Base-by-base conservation (phyloP, 2,329 filamentous ascomycete genomes). In the Phaeoacremonium minimum region DNA sequence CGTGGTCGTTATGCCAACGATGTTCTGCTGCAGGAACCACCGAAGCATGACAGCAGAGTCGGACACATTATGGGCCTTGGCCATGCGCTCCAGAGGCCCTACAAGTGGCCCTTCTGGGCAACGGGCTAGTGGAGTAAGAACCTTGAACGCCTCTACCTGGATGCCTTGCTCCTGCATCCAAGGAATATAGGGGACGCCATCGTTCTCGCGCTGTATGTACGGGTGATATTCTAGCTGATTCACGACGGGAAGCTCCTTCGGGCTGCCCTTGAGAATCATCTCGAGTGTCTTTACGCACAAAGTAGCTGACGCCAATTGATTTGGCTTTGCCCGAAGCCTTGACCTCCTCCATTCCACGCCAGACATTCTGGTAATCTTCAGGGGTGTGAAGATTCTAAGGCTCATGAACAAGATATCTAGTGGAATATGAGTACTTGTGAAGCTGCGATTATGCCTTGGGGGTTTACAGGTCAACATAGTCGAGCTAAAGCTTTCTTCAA, bases 221-320 rank as follows among this genome's bases (percentile, higher is more conserved):
- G 68, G 65, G 45, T 73, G 59, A 40, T 53, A 64, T 39, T 67
- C 61, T 29, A 65, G 56, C 43, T 65, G 63, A 37, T 66, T 67
- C 37, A 64, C 54, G 4, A 52, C 56, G 4, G 69, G n/a, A n/a
- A n/a, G 69, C 4, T 52, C 50, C 7, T 63, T 53, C 28, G 52
- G 61, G 13, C 66, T 66, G 1, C 61, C 65, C 40, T 63, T 51
- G 22, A 69, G 58, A 15, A 74, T 68, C 9, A 67, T 65, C 31
- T 77, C 66, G 14, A 83, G n/a, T 60, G 40, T 83, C 71, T 15
- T 59, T 52, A 16, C 70, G 65, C 6, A 73, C 56, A 54, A 71
- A 83, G 55, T 79, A 83, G 37, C 74, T 80, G 15, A 83, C 77
- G 15, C 78, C 79, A 42, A 83, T 83, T 6, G 72, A 73, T 36